These are phyloP conservation scores for Fraxinus pennsylvanica DNA, from an alignment of 257 asterid species.

Conservation along the genomic window DNA sequence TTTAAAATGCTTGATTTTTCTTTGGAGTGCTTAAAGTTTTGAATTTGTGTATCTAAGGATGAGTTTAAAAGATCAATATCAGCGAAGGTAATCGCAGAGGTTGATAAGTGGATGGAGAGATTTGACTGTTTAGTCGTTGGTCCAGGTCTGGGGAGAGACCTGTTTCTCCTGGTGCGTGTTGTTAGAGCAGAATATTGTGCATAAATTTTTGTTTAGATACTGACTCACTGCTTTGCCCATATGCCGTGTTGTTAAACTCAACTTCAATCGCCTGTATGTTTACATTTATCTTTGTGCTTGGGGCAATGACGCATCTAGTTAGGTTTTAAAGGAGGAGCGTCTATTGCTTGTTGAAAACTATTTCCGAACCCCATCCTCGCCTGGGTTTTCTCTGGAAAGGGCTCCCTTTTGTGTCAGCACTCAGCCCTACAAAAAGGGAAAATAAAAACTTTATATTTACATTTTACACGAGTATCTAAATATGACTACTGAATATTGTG, in stretches of 20 bases:
- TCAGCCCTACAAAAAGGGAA: too few relatives aligned
- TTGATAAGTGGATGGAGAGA: conserved; percentile 96
- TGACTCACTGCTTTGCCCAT: background rate
- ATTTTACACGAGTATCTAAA: background rate
- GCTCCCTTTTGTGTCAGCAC: too few relatives aligned
- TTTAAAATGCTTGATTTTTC: conserved; percentile 8
- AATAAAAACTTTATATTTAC: background rate
- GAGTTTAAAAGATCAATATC: conserved; percentile 67
- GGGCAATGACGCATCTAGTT: too few relatives aligned
- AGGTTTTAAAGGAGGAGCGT: too few relatives aligned
- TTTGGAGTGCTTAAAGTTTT: conserved; percentile 29
- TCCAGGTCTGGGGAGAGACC: conserved; percentile 98
- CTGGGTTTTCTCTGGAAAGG: too few relatives aligned
- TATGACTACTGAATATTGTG: conserved; percentile 2
- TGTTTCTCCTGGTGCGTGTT: conserved; percentile 76
- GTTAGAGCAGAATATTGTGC: conserved; percentile 20
- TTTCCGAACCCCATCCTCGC: too few relatives aligned
- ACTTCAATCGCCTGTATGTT: background rate
- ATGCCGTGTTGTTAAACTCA: background rate
- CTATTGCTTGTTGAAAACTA: too few relatives aligned
- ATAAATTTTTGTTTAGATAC: background rate
- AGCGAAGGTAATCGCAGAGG: conserved; percentile 73
- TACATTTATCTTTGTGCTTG: too few relatives aligned
- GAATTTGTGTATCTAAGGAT: conserved; percentile 54
- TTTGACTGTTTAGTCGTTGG: conserved; percentile 93